These are phyloP conservation scores for Adiantum capillusveneris DNA, from an alignment of 75 land plant species.

Conservation along the genomic window DNA sequence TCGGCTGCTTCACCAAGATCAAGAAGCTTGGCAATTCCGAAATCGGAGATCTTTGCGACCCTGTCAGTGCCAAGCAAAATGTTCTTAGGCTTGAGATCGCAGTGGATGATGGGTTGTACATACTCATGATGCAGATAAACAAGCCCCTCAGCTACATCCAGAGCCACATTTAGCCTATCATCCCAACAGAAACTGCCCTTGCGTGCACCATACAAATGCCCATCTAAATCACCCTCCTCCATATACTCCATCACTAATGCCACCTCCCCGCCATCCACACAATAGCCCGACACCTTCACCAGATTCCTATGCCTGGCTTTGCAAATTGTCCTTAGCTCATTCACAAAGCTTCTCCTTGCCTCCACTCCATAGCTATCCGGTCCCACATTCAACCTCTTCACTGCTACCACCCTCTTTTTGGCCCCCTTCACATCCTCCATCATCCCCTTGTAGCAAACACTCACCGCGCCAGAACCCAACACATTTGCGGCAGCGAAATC, in stretches of 20 bases:
- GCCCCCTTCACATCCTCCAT: no score
- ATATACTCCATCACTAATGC: slow-evolving; percentile 62
- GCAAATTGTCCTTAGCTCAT: no score
- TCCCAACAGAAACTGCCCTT: slow-evolving; percentile 22
- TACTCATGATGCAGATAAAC: slow-evolving; percentile 73
- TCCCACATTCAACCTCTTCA: no score
- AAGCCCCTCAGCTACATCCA: slow-evolving; percentile 59
- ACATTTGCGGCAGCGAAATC: no score
- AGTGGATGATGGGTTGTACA: slow-evolving; percentile 52
- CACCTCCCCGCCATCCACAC: slow-evolving; percentile 31
- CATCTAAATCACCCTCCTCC: slow-evolving; percentile 72
- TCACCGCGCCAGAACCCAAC: no score
- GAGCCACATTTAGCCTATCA: slow-evolving; percentile 32
- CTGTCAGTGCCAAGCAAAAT: slow-evolving; percentile 61
- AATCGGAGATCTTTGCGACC: slow-evolving; percentile 55
- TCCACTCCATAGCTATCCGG: no score
- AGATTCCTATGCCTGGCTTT: slow-evolving; percentile 75
- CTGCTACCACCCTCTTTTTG: no score
- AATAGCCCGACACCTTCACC: slow-evolving; percentile 45
- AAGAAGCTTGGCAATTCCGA: slow-evolving; percentile 54
- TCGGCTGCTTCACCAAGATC: slow-evolving; percentile 17
- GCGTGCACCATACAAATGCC: slow-evolving; percentile 20
- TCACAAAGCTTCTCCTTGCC: no score
- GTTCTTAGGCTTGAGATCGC: slow-evolving; percentile 81
- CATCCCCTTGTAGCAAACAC: no score